phyloP scores from a whole-genome alignment of 805 yeast species.

The Nakazawaea ambrosiae region DNA sequence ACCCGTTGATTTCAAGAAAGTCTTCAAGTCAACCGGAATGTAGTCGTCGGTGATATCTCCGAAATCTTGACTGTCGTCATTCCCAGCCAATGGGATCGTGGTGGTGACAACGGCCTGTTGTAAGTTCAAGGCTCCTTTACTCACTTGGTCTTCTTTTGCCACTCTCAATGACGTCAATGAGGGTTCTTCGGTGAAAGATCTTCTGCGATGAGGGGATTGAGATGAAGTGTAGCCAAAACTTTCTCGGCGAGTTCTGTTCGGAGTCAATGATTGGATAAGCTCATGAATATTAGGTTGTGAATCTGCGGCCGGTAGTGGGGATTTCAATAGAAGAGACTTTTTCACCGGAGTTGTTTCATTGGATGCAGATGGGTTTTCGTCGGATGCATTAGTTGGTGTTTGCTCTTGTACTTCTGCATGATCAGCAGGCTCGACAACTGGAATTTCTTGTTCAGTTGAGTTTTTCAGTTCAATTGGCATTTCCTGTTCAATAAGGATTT shows the following conservation, averaged over 20 bases:
- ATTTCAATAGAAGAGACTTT: slow-evolving; percentile 1
- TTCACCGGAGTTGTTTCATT: background rate
- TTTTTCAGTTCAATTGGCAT: background rate
- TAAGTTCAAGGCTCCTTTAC: slow-evolving; percentile 3
- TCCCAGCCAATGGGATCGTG: slow-evolving; percentile 22
- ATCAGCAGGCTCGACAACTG: background rate
- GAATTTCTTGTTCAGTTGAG: background rate
- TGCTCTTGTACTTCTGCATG: slow-evolving; percentile 1
- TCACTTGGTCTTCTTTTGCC: slow-evolving; percentile 2
- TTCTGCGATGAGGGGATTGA: slow-evolving; percentile 4
- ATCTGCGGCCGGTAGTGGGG: background rate
- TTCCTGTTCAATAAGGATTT: no score
- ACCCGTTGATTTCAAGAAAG: slow-evolving; percentile 32
- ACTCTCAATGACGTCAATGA: slow-evolving; percentile 10
- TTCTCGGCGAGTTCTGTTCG: slow-evolving; percentile 8
- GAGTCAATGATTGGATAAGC: slow-evolving; percentile 10
- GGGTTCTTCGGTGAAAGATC: slow-evolving; percentile 4
- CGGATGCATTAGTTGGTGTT: no score
- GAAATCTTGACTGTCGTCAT: slow-evolving; percentile 12
- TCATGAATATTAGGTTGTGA: slow-evolving; percentile 15
- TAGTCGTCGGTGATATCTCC: slow-evolving; percentile 18
- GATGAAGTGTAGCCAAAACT: slow-evolving; percentile 1
- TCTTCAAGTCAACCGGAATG: slow-evolving; percentile 27
- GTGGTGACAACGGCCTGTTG: slow-evolving; percentile 15
- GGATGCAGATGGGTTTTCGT: background rate